These are phyloP conservation scores for Penicillium thymicola DNA, from an alignment of 2,329 filamentous ascomycete genomes.

Conservation along the genomic window DNA sequence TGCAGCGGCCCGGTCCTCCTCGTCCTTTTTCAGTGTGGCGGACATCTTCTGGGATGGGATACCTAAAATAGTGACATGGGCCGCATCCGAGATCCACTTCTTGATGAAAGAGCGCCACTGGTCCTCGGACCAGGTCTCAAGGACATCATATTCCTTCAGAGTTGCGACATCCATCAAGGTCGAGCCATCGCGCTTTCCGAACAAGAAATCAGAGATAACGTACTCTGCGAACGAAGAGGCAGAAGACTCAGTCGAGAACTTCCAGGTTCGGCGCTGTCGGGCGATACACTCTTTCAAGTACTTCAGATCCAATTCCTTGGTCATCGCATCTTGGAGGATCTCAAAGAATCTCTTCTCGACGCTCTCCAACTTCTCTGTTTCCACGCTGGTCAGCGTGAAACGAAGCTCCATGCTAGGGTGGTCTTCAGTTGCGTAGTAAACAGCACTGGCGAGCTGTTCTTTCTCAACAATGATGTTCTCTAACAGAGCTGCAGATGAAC, in stretches of 20 bases:
- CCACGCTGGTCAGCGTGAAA: conserved; percentile 82
- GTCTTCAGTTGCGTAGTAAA: conserved; percentile 74
- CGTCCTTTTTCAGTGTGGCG: conserved; percentile 75
- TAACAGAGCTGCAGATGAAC: conserved; percentile 86
- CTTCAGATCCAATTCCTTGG: conserved; percentile 77
- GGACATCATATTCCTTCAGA: conserved; percentile 57
- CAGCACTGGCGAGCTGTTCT: conserved; percentile 83
- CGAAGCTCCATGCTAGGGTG: conserved; percentile 80
- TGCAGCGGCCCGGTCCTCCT: conserved; percentile 72
- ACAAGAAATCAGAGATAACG: conserved; percentile 89
- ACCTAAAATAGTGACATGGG: conserved; percentile 83
- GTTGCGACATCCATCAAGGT: conserved; percentile 60
- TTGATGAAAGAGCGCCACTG: conserved; percentile 80
- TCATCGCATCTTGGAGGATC: conserved; percentile 73
- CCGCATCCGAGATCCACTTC: conserved; percentile 80
- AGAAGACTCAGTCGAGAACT: conserved; percentile 77
- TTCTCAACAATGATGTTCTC: conserved; percentile 92
- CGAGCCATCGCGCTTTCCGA: conserved; percentile 79
- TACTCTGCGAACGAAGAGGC: conserved; percentile 77
- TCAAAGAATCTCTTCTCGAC: conserved; percentile 85
- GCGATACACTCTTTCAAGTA: conserved; percentile 87
- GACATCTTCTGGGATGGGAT: conserved; percentile 79
- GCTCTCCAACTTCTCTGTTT: conserved; percentile 75
- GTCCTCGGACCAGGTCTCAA: conserved; percentile 76
- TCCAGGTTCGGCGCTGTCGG: conserved; percentile 75